Conservation (phyloP, 1,284 basidiomycete genomes). For the Golubevia sp. region DNA sequence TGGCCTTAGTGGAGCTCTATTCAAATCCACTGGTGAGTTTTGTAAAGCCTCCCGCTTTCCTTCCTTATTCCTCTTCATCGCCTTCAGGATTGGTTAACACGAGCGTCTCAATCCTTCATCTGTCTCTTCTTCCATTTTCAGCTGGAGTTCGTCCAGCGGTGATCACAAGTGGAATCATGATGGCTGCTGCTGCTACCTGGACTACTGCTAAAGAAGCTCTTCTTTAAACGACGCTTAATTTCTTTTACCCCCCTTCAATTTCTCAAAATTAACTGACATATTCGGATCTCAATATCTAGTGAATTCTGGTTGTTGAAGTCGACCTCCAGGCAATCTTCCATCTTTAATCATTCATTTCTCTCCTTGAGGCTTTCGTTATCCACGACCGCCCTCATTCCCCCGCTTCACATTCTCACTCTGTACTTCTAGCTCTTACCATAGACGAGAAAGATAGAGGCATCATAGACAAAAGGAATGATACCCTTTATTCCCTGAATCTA, state of each 20-base stretch:
- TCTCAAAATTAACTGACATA: background rate
- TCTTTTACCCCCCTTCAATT: background rate
- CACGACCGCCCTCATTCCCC: background rate
- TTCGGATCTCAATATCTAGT: background rate
- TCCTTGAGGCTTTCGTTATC: background rate
- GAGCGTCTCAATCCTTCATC: slow-evolving; percentile 57
- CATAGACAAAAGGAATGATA: slow-evolving; percentile 26
- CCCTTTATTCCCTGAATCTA: slow-evolving; percentile 13
- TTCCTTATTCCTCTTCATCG: background rate
- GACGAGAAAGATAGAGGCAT: slow-evolving; percentile 2
- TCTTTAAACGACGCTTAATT: slow-evolving; percentile 26
- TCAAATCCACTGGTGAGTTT: slow-evolving; percentile 85
- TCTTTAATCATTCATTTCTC: background rate
- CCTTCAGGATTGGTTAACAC: slow-evolving; percentile 2
- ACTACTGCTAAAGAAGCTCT: slow-evolving; percentile 81
- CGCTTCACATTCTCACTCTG: slow-evolving; percentile 6
- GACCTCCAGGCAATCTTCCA: slow-evolving; percentile 2
- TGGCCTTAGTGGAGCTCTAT: slow-evolving; percentile 85
- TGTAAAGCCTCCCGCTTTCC: slow-evolving; percentile 45
- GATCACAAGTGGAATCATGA: slow-evolving; percentile 84
- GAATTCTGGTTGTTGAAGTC: too few species aligned
- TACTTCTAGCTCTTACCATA: background rate
- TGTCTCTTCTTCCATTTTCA: slow-evolving; percentile 65
- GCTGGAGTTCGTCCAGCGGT: slow-evolving; percentile 87
- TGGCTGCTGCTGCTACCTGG: slow-evolving; percentile 85